Evolutionary conservation across 441 rosid genomes (phyloP).

Genomic region (Mallotus repandus): DNA sequence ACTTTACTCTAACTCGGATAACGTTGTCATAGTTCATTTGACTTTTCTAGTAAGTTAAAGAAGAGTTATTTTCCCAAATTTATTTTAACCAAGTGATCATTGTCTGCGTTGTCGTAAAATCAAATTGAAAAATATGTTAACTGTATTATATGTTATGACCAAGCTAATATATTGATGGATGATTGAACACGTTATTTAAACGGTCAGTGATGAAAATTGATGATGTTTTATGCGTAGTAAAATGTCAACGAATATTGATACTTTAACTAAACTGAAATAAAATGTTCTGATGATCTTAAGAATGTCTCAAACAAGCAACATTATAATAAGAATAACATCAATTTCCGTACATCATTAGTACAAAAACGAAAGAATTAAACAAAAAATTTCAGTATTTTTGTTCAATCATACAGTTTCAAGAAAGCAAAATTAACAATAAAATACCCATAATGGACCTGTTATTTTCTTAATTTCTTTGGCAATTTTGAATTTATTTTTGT

Average conservation of each 20-base stretch:
- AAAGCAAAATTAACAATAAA: not conserved
- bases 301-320: too few relatives aligned
- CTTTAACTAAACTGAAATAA: not conserved
- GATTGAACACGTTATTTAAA: conserved; percentile 10
- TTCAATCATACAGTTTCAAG: not conserved
- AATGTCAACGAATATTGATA: not conserved
- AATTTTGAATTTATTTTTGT: not conserved
- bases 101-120: too few relatives aligned
- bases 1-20: too few relatives aligned
- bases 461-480: too few relatives aligned
- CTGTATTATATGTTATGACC: not conserved
- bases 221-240: not conserved
- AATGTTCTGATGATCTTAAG: not conserved
- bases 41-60: too few relatives aligned
- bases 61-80: too few relatives aligned
- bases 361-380: too few relatives aligned
- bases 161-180: not conserved
- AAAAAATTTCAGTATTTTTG: not conserved
- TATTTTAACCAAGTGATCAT: too few relatives aligned
- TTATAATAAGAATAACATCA: too few relatives aligned
- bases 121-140: too few relatives aligned
- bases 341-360: too few relatives aligned
- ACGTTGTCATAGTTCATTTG: too few relatives aligned
- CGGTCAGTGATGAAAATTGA: not conserved
- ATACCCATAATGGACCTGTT: not conserved